Evolutionary conservation across 305 asterid species (phyloP), one percentile per base, ranked within the genome.

Genomic region (Solanum hybrid): DNA sequence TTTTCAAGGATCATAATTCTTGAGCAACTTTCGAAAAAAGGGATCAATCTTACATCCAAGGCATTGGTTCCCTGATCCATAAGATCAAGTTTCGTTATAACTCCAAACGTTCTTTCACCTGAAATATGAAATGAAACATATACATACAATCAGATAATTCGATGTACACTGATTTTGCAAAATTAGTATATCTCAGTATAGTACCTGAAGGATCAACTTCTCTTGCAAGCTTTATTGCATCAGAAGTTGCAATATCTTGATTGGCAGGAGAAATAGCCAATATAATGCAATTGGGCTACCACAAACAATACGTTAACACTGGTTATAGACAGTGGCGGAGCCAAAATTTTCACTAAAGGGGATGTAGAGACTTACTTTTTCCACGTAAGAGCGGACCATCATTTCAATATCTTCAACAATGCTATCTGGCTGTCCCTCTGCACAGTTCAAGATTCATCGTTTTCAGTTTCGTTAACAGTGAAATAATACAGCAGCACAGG

Each of bases 91-190:
- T 97, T 97, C 76, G 99, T 97, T 92, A 95, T 87, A 90, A 97
- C 99, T 65, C 99, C 99, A 88, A 97, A 97, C 86, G 99, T 97
- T 93, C 98, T 93, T 93, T 97, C 99, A 90, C 99, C 99, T 97
- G 85, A 82, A 90, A 90, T 65, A 38, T 9, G 31, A 88, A 89
- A 57, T 29, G 61, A 24, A 82, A 39, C 14, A 4, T 32, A 78
- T 87, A 37, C 20, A 65, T 29, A 45, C 76, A 70, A 34, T 72
- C 79, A 90, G 92, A 27, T 41, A 27, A 0, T 10, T 75, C 12
- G 82, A 79, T 33, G 31, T 20, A 20, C 13, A 24, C 27, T 17
- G 20, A 89, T 51, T 41, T 37, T 73, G 41, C 41, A 37, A 57
- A 22, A 89, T 32, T 57, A 82, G 61, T 26, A 41, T 9, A 87